Conservation (phyloP, 1,139 yeast species). For the Geotrichum europaeum region DNA sequence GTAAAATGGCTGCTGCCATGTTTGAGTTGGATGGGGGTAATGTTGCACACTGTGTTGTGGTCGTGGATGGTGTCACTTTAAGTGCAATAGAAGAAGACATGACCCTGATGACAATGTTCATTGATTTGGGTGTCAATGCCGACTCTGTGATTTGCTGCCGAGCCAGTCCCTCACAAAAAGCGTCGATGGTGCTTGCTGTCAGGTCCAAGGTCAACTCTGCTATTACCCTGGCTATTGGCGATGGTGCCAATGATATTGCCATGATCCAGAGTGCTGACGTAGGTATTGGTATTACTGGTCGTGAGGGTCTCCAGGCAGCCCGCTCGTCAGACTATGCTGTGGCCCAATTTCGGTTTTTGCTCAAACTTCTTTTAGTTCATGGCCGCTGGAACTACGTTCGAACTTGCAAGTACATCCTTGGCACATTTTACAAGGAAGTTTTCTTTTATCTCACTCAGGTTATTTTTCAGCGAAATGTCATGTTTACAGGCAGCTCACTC, state of each 20-base stretch:
- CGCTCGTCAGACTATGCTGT: constrained; percentile 91
- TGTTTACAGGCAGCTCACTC: constrained; percentile 88
- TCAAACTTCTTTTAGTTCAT: constrained; percentile 81
- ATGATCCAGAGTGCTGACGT: constrained; percentile 99
- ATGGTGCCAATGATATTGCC: constrained; percentile 98
- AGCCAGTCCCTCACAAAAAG: constrained; percentile 96
- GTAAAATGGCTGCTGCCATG: constrained; percentile 53
- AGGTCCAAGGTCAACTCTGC: constrained; percentile 56
- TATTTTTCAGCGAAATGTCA: constrained; percentile 75
- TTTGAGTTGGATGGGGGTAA: constrained; percentile 57
- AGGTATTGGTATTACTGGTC: constrained; percentile 95
- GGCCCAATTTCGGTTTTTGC: constrained; percentile 83
- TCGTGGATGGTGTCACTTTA: constrained; percentile 85
- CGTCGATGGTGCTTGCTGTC: constrained; percentile 75
- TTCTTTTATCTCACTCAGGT: constrained; percentile 85
- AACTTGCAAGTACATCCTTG: constrained; percentile 83
- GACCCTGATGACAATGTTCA: constrained; percentile 62
- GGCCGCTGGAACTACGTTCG: constrained; percentile 93
- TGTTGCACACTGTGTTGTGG: constrained; percentile 91
- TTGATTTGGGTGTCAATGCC: constrained; percentile 77
- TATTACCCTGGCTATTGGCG: constrained; percentile 96
- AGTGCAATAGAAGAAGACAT: constrained; percentile 65
- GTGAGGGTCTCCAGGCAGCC: constrained; percentile 95
- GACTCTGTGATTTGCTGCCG: constrained; percentile 94
- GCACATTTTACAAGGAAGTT: constrained; percentile 92